These are phyloP conservation scores for Pezicula carpinea DNA, from an alignment of 2,329 filamentous ascomycete species.

Conservation along the genomic window DNA sequence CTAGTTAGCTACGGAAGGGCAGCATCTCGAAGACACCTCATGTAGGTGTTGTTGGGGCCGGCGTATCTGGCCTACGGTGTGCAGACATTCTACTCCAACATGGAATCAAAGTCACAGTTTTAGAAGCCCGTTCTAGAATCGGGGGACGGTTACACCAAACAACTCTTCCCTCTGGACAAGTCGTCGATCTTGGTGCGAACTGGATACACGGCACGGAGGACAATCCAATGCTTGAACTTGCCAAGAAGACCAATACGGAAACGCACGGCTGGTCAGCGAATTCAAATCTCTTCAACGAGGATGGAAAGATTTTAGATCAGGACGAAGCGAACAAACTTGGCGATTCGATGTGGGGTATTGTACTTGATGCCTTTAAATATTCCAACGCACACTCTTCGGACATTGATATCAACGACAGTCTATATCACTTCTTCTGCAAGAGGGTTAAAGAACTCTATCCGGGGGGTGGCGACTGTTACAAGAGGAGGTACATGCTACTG, in stretches of 20 bases:
- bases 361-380: conserved; percentile 47
- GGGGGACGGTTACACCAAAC: conserved; percentile 37
- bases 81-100: conserved; percentile 46
- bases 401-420: conserved; percentile 42
- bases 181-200: conserved; percentile 25
- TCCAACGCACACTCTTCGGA: conserved; percentile 43
- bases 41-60: conserved; percentile 43
- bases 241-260: conserved; percentile 41
- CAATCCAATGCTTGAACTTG: conserved; percentile 49
- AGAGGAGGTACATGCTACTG: conserved; percentile 33
- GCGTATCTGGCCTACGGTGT: conserved; percentile 48
- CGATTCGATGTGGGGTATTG: conserved; percentile 45
- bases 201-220: conserved; percentile 28
- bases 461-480: conserved; percentile 22
- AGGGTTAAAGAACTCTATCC: conserved; percentile 40
- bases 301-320: conserved; percentile 33
- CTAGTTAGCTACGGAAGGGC: neutral
- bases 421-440: conserved; percentile 49
- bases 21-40: neutral
- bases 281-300: conserved; percentile 39
- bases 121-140: conserved; percentile 49
- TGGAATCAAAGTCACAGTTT: conserved; percentile 46
- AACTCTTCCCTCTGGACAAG: conserved; percentile 19
- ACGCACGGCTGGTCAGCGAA: conserved; percentile 43
- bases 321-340: conserved; percentile 24